A percentile compares a stretch with the other conserved stretches of the same genome.
These are phyloP conservation scores for Chrysanthemum lavandulifolium DNA, from an alignment of 129 eudicot genomes.

Conservation along the genomic window DNA sequence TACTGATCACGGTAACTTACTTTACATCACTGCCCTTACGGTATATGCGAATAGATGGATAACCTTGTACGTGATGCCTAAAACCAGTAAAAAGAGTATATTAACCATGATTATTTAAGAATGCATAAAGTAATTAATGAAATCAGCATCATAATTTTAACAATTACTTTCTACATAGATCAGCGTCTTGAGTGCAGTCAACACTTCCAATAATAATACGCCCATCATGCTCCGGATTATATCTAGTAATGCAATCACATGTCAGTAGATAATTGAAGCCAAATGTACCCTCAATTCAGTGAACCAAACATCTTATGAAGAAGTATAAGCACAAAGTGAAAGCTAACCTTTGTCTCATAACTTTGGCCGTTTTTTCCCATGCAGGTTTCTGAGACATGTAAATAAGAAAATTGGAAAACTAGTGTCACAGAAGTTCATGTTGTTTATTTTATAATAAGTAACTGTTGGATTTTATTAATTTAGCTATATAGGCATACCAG, in stretches of 20 bases:
- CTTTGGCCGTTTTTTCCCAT: conserved; percentile 91
- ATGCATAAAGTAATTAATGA: not conserved
- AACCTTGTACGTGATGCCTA: conserved; percentile 96
- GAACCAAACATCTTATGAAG: not conserved
- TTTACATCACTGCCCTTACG: conserved; percentile 76
- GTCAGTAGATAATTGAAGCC: conserved; percentile 15
- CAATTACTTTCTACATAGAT: conserved; percentile 70
- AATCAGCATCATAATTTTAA: not conserved
- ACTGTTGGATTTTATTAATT: not conserved
- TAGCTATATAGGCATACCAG: conserved; percentile 53
- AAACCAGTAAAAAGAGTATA: conserved; percentile 17
- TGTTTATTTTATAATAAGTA: not conserved
- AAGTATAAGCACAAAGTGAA: conserved; percentile 7
- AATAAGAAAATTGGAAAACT: not conserved
- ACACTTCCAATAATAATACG: conserved; percentile 84
- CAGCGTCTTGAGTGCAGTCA: conserved; percentile 83
- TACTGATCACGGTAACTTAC: conserved; percentile 24
- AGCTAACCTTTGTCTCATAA: conserved; percentile 69
- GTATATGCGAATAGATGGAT: conserved; percentile 86
- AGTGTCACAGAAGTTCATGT: conserved; percentile 2
- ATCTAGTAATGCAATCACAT: conserved; percentile 44
- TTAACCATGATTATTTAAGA: not conserved
- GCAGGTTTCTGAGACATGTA: conserved; percentile 69
- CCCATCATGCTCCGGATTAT: conserved; percentile 78
- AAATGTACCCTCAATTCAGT: conserved; percentile 12